Evolutionary conservation across 345 rosid genomes (phyloP).

Genomic region (Bruguiera sexangula): DNA sequence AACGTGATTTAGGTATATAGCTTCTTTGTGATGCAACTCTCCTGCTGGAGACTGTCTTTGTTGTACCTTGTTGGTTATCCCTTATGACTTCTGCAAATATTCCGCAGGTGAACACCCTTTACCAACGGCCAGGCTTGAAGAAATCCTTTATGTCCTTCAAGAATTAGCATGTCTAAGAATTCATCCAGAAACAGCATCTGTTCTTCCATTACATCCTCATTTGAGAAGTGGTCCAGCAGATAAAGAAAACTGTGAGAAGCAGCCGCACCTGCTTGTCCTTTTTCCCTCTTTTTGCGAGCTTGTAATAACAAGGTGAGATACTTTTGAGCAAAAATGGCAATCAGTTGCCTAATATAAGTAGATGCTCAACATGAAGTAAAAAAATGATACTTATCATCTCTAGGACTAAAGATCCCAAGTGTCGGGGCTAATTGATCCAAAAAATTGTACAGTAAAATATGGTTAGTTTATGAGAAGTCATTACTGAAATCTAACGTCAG

Average conservation of each 20-base stretch:
- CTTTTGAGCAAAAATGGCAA: background rate
- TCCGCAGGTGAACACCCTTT: conserved; percentile 63
- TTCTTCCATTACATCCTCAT: conserved; percentile 59
- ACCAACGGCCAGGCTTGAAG: conserved; percentile 79
- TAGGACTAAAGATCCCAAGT: too few species aligned
- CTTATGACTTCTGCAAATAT: conserved; percentile 1
- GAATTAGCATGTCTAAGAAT: conserved; percentile 58
- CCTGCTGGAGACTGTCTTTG: background rate
- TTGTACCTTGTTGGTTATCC: conserved; percentile 1
- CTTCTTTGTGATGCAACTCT: conserved; percentile 3
- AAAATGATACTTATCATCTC: background rate
- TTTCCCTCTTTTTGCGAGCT: conserved; percentile 89
- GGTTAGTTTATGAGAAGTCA: background rate
- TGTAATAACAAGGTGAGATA: conserved; percentile 68
- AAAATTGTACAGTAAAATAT: too few species aligned
- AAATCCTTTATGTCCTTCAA: conserved; percentile 58
- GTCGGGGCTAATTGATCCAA: too few species aligned
- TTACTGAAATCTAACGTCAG: background rate
- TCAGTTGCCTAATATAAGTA: background rate
- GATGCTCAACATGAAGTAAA: background rate
- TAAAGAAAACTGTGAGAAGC: conserved; percentile 33
- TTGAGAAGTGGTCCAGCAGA: conserved; percentile 46
- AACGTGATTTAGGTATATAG: conserved; percentile 58
- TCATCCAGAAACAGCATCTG: conserved; percentile 61
- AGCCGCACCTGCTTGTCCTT: conserved; percentile 73